Conservation (phyloP, 2,329 filamentous ascomycete species). For the Pezicula carpinea region DNA sequence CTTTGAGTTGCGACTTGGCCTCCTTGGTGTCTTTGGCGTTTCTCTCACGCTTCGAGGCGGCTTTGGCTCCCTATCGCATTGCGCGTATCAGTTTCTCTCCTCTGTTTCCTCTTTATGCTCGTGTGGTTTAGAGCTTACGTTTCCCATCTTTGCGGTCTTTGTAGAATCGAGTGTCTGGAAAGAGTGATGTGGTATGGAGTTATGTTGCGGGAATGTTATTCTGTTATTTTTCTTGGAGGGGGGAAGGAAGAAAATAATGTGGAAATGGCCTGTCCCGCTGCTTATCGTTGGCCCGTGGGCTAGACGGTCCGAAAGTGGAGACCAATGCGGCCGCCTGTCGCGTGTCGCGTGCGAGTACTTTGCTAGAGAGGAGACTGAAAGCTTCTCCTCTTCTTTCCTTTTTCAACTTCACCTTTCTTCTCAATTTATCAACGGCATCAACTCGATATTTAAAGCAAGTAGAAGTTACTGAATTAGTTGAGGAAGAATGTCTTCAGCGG, state of each 20-base stretch:
- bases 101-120: neutral
- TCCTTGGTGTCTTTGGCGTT: conserved; percentile 56
- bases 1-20: conserved; percentile 66
- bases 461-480: neutral
- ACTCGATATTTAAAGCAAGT: neutral
- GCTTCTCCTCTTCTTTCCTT: conserved; percentile 2
- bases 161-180: neutral
- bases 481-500: conserved; percentile 17
- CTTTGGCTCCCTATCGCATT: conserved; percentile 53
- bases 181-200: neutral
- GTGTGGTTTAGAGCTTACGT: conserved; percentile 11
- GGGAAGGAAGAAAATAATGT: neutral
- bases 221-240: neutral
- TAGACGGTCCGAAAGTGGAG: no score
- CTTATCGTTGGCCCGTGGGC: no score
- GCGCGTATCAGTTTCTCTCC: conserved; percentile 1
- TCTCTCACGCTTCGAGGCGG: conserved; percentile 69
- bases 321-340: neutral
- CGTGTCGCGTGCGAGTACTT: no score
- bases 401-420: neutral
- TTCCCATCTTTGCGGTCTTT: conserved; percentile 21
- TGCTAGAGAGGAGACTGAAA: neutral
- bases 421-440: neutral
- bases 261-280: no score
- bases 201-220: neutral